Percentiles rank a stretch among this genome's conserved stretches.
phyloP scores from a whole-genome alignment of 495 filamentous ascomycete species.

The Pseudoneurospora amorphoporcata region DNA sequence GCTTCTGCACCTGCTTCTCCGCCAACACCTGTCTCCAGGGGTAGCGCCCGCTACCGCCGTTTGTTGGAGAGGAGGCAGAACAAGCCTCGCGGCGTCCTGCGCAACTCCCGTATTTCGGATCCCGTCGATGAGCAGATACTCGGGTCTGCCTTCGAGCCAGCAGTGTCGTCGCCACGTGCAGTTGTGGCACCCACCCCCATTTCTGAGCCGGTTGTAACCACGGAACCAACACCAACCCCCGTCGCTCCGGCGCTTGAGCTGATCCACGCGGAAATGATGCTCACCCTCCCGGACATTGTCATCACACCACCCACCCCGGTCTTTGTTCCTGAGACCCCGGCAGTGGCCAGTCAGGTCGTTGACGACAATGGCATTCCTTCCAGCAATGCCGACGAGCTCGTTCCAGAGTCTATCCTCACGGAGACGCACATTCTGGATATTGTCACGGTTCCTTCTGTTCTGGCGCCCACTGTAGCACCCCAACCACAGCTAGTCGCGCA shows the following conservation, averaged over 20 bases:
- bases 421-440: not conserved
- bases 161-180: not conserved
- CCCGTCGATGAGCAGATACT: not conserved
- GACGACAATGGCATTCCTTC: not conserved
- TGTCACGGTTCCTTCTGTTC: not conserved
- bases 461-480: not conserved
- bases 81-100: not conserved
- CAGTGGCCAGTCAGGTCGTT: not conserved
- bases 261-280: not conserved
- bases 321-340: not conserved
- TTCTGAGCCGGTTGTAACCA: not conserved
- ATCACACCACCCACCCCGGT: not conserved
- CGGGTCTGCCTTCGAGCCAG: not conserved
- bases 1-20: not conserved
- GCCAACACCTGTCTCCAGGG: not conserved
- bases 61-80: not conserved
- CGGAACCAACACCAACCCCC: not conserved
- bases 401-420: not conserved
- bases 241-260: not conserved
- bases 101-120: not conserved
- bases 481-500: not conserved
- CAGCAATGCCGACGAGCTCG: not conserved
- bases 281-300: not conserved
- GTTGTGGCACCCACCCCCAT: not conserved
- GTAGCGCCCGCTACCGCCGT: not conserved